phyloP scores from a whole-genome alignment of 2,329 filamentous ascomycete genomes.

The Penicillium sclerotiorum region DNA sequence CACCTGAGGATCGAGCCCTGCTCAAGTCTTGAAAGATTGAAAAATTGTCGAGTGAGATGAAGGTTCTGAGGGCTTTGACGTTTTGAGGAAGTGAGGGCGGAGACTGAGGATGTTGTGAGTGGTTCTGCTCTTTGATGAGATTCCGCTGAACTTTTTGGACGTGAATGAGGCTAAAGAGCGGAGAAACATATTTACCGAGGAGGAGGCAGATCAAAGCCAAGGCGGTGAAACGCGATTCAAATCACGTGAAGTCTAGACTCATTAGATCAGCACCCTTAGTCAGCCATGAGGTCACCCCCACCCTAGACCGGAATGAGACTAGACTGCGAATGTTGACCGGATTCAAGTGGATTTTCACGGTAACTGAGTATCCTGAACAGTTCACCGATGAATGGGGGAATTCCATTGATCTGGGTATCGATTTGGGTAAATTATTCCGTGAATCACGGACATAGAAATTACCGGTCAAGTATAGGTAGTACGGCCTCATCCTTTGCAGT shows the following conservation, averaged over 20 bases:
- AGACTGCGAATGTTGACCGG: slow-evolving; percentile 25
- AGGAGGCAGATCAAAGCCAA: too few relatives aligned
- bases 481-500: not conserved
- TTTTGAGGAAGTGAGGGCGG: too few relatives aligned
- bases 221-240: too few relatives aligned
- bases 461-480: not conserved
- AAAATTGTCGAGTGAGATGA: not conserved
- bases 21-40: not conserved
- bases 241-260: too few relatives aligned
- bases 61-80: not conserved
- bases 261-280: too few relatives aligned
- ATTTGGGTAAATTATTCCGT: not conserved
- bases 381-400: slow-evolving; percentile 28
- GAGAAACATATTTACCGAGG: not conserved
- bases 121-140: not conserved
- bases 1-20: slow-evolving; percentile 26
- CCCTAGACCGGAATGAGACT: slow-evolving; percentile 29
- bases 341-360: slow-evolving; percentile 15
- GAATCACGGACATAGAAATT: not conserved
- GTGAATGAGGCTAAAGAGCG: not conserved
- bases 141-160: not conserved
- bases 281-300: slow-evolving; percentile 29
- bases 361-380: slow-evolving; percentile 27
- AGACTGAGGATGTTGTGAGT: not conserved
- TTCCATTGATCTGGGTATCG: not conserved